Conservation (phyloP, 176 grass and related monocot genomes). For the Triticum dicoccoides region DNA sequence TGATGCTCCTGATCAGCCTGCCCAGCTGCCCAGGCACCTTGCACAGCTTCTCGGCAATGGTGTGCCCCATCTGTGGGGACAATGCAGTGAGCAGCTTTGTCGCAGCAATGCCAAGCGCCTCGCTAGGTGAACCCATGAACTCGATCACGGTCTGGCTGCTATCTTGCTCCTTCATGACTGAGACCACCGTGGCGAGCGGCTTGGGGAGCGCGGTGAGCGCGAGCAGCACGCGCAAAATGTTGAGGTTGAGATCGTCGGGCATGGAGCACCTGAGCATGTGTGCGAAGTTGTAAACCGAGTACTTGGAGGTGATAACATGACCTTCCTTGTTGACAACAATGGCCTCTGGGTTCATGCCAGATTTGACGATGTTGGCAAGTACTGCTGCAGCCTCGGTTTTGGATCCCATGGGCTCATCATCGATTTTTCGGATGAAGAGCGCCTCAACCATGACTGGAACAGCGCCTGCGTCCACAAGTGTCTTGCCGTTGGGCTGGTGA, state of each 20-base stretch:
- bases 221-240: conserved; percentile 64
- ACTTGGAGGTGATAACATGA: conserved; percentile 81
- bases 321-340: conserved; percentile 80
- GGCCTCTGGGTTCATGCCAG: conserved; percentile 39
- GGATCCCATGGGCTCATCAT: conserved; percentile 55
- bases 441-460: conserved; percentile 70
- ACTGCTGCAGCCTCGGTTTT: conserved; percentile 59
- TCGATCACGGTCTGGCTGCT: conserved; percentile 52
- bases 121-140: conserved; percentile 43
- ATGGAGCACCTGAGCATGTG: conserved; percentile 81
- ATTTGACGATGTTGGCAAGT: conserved; percentile 81
- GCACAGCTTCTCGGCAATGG: conserved; percentile 73
- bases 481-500: conserved; percentile 53
- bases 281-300: conserved; percentile 81
- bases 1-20: conserved; percentile 56
- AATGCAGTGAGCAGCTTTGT: conserved; percentile 59
- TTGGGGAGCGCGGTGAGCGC: conserved; percentile 42
- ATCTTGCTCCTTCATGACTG: conserved; percentile 69
- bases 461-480: conserved; percentile 47
- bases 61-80: conserved; percentile 66
- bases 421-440: conserved; percentile 58
- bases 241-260: conserved; percentile 63
- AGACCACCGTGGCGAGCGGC: conserved; percentile 59
- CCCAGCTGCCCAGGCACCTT: conserved; percentile 49
- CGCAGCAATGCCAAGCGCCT: conserved; percentile 46